Conservation (phyloP, 2,329 filamentous ascomycete genomes). For the Metarhizium sp. region DNA sequence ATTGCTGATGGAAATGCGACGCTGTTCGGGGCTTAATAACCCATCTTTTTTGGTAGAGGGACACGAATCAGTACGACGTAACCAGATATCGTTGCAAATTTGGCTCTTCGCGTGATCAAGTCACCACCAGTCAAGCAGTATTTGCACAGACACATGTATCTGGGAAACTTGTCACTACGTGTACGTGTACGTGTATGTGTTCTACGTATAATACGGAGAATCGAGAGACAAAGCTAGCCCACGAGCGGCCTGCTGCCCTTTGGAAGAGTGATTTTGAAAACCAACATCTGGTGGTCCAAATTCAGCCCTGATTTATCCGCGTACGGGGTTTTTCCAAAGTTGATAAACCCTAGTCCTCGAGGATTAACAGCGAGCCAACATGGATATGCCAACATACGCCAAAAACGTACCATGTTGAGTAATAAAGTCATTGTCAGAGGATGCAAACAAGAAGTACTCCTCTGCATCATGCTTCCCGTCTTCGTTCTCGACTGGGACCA, state of each 20-base stretch:
- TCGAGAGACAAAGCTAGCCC: neutral
- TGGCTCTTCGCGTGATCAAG: too few relatives aligned
- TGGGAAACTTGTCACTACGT: neutral
- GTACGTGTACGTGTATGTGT: neutral
- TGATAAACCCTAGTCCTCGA: slow-evolving; percentile 33
- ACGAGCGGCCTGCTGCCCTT: slow-evolving; percentile 14
- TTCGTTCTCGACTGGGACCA: slow-evolving; percentile 44
- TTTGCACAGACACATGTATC: neutral
- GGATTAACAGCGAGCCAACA: neutral
- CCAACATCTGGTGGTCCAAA: slow-evolving; percentile 53
- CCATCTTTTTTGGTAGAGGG: too few relatives aligned
- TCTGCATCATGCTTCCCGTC: slow-evolving; percentile 27
- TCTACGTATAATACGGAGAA: too few relatives aligned
- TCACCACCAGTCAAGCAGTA: too few relatives aligned
- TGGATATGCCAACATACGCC: neutral
- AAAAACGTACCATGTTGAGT: slow-evolving; percentile 50
- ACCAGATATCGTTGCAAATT: too few relatives aligned
- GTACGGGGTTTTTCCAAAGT: slow-evolving; percentile 47
- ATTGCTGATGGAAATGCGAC: too few relatives aligned
- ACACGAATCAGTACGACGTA: slow-evolving; percentile 12
- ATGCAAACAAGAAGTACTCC: slow-evolving; percentile 58
- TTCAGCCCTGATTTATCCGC: slow-evolving; percentile 46
- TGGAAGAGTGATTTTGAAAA: slow-evolving; percentile 45
- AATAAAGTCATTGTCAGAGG: slow-evolving; percentile 69
- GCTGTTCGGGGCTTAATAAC: too few relatives aligned